Evolutionary conservation across 2,329 filamentous ascomycete species (phyloP).

Genomic region (Thielaviopsis ethacetica): DNA sequence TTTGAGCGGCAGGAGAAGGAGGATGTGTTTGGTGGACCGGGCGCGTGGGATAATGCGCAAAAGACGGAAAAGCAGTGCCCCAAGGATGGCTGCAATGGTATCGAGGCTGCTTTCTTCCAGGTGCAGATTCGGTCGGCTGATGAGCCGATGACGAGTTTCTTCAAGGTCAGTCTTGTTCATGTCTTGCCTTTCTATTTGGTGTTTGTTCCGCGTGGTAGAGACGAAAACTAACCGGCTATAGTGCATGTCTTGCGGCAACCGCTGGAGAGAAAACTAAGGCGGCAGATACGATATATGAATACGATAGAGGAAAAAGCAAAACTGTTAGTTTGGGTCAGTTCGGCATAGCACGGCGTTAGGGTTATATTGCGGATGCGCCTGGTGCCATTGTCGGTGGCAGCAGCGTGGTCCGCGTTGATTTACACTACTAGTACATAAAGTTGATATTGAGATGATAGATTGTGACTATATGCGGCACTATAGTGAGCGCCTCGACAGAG

Average conservation of each 20-base stretch:
- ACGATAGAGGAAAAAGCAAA: not conserved
- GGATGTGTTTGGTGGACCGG: conserved; percentile 75
- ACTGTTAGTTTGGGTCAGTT: not conserved
- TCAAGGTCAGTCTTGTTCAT: conserved; percentile 41
- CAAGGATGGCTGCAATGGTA: conserved; percentile 61
- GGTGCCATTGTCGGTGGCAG: not conserved
- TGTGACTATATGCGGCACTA: not conserved
- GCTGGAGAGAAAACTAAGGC: conserved; percentile 49
- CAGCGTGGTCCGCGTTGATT: not conserved
- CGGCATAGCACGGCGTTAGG: conserved; percentile 6
- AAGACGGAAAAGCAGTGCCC: conserved; percentile 73
- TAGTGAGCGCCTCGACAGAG: not conserved
- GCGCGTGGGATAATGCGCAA: conserved; percentile 82
- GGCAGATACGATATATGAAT: not conserved
- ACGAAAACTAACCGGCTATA: conserved; percentile 17
- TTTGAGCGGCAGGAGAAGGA: conserved; percentile 80
- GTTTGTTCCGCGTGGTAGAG: not conserved
- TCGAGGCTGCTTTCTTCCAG: conserved; percentile 85
- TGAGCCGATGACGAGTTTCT: conserved; percentile 96
- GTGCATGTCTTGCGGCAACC: conserved; percentile 50
- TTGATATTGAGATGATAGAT: not conserved
- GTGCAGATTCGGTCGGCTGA: conserved; percentile 96
- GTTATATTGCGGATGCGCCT: not conserved
- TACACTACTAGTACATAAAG: not conserved
- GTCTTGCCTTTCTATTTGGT: conserved; percentile 9